phyloP scores from a whole-genome alignment of 2,329 filamentous ascomycete species.

The Aspergillus pseudoviridinutans region DNA sequence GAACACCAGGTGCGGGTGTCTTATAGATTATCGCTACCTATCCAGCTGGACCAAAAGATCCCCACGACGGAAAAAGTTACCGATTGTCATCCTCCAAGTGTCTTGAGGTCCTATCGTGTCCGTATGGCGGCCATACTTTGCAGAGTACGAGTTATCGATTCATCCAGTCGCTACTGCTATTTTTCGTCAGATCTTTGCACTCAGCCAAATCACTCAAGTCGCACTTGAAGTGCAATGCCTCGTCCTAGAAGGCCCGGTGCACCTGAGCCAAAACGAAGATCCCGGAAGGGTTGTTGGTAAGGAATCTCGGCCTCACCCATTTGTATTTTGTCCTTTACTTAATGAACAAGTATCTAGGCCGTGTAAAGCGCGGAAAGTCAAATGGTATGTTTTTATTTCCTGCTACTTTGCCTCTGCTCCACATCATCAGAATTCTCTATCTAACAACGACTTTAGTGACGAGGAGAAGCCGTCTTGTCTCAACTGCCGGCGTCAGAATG shows the following conservation, averaged over 20 bases:
- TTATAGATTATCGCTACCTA: slow-evolving; percentile 34
- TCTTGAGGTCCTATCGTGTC: slow-evolving; percentile 12
- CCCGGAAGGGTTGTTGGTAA: slow-evolving; percentile 66
- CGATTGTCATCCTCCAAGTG: slow-evolving; percentile 4
- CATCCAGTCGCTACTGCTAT: slow-evolving; percentile 13
- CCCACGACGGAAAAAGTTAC: slow-evolving; percentile 23
- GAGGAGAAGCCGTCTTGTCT: slow-evolving; percentile 70
- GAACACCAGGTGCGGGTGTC: slow-evolving; percentile 31
- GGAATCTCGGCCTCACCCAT: slow-evolving; percentile 13
- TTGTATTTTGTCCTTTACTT: neutral
- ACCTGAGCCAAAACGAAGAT: slow-evolving; percentile 62
- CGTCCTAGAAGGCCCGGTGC: slow-evolving; percentile 62
- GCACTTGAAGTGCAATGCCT: slow-evolving; percentile 48
- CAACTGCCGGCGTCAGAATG: slow-evolving; percentile 69
- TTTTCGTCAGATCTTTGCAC: slow-evolving; percentile 10
- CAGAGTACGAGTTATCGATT: slow-evolving; percentile 15
- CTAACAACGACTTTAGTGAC: slow-evolving; percentile 46
- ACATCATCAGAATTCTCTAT: neutral
- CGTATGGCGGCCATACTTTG: slow-evolving; percentile 24
- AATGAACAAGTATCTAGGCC: slow-evolving; percentile 50
- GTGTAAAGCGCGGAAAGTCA: slow-evolving; percentile 74
- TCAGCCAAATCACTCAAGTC: slow-evolving; percentile 8
- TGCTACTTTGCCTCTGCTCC: neutral
- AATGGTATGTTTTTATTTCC: slow-evolving; percentile 53
- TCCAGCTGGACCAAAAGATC: slow-evolving; percentile 31